A percentile compares a stretch with the other conserved stretches of the same genome.
phyloP scores from a whole-genome alignment of 371 early-diverging fungal species.

The Parasitella parasitica region DNA sequence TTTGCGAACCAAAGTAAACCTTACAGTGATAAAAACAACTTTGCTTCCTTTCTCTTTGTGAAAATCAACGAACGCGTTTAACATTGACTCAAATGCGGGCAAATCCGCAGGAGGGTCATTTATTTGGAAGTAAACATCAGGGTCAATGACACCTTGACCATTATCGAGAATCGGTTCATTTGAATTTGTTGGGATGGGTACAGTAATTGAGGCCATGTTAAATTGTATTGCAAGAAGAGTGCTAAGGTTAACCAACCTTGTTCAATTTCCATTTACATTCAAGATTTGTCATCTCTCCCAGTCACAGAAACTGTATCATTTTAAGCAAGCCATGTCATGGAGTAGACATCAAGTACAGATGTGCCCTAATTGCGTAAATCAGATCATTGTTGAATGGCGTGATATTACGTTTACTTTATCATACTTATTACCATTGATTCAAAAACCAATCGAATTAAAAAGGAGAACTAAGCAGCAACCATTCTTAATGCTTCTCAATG shows the following conservation, averaged over 20 bases:
- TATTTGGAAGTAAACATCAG: constrained; percentile 80
- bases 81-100: constrained; percentile 57
- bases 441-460: too few species aligned
- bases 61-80: constrained; percentile 69
- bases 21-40: constrained; percentile 81
- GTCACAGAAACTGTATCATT: not conserved
- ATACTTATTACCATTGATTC: too few species aligned
- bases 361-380: too few species aligned
- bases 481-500: too few species aligned
- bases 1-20: too few species aligned
- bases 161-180: constrained; percentile 39
- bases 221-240: not conserved
- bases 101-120: constrained; percentile 76
- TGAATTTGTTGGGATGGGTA: not conserved
- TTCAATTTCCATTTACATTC: not conserved
- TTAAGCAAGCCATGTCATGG: too few species aligned
- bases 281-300: not conserved
- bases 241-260: not conserved
- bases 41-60: constrained; percentile 61
- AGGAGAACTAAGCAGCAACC: too few species aligned
- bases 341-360: too few species aligned
- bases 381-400: too few species aligned
- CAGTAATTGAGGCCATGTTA: not conserved
- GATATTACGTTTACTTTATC: too few species aligned
- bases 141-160: constrained; percentile 61